Evolutionary conservation across 352 stramenopile species (phyloP), one percentile per base, ranked within the genome.

Genomic region (Pilasporangium apinafurcum): DNA sequence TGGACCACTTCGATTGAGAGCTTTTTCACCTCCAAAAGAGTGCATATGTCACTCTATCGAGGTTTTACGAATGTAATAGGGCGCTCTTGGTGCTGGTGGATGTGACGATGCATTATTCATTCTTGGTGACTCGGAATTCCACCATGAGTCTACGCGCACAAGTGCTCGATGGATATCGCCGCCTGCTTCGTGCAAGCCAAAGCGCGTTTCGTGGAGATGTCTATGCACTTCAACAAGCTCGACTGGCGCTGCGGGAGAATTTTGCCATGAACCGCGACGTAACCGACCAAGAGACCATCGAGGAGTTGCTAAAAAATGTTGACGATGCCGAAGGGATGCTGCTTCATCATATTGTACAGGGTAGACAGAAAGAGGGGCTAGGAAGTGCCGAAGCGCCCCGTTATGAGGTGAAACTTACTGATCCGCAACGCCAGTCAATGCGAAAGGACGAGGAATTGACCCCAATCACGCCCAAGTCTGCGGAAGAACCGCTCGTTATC

Each of bases 341-440:
- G 44, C 71, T 87, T n/a, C 72, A 90, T 56, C 64, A 93, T 58
- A 92, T 93, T 39, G 82, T 93, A 9, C 82, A 93, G 44, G 82
- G 71, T 16, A 61, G 68, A 16, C 62, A 74, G 51, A 86, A 83
- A 45, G 52, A 66, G 26, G 29, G 37, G 20, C 59, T 69, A 13
- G 62, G 47, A 0, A 37, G 51, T 10, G 53, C 41, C 18, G 48
- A 35, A 5, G 57, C 48, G 31, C 62, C 65, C 34, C 68, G 62
- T 34, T 93, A 81, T 42, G 68, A 89, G 39, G 77, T 93, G 42
- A 68, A 74, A 42, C 67, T 93, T 47, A 90, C 79, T 21, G 79
- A 93, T 50, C 77, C 79, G 24, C 82, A 93, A 56, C 73, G 71
- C 35, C 56, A 61, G 12, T 36, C 59, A 33, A 92, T 93, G 77